Evolutionary conservation across 1,139 yeast genomes (phyloP).

Genomic region (Suhomyces chickasaworum): DNA sequence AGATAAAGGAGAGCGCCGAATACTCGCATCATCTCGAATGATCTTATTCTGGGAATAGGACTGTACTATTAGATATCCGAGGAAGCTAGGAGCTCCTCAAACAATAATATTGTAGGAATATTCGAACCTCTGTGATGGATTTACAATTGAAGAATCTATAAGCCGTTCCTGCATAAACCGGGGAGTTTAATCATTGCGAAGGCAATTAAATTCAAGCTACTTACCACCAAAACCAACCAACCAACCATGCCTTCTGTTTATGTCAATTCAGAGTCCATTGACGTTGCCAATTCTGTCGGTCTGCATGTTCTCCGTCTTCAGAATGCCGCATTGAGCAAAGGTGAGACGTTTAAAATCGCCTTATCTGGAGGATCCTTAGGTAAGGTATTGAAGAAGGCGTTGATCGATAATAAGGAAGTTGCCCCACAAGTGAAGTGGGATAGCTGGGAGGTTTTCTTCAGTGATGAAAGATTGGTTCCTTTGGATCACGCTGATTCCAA

Average conservation of each 20-base stretch:
- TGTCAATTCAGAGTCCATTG: constrained; percentile 54
- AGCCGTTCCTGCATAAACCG: background rate
- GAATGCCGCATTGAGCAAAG: constrained; percentile 46
- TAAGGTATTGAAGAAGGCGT: constrained; percentile 68
- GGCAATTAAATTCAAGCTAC: too few species aligned
- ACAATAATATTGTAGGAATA: background rate
- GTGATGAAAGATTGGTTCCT: constrained; percentile 95
- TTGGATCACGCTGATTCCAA: constrained; percentile 75
- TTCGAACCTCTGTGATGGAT: too few species aligned
- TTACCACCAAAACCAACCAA: too few species aligned
- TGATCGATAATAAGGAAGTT: constrained; percentile 57
- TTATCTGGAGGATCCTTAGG: constrained; percentile 91
- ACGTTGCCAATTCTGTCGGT: constrained; percentile 63
- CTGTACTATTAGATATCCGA: constrained; percentile 3
- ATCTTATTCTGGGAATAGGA: constrained; percentile 7
- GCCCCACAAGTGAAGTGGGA: constrained; percentile 57
- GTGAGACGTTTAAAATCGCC: constrained; percentile 65
- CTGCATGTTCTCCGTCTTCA: constrained; percentile 56
- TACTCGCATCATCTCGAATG: constrained; percentile 50
- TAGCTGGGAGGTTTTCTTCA: constrained; percentile 93
- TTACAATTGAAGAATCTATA: background rate
- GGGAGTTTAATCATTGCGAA: background rate
- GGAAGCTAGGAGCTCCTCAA: background rate
- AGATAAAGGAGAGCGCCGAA: constrained; percentile 82
- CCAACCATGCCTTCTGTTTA: constrained; percentile 43